Conservation (phyloP, 495 filamentous ascomycete genomes). For the Talaromyces trachyspermus region DNA sequence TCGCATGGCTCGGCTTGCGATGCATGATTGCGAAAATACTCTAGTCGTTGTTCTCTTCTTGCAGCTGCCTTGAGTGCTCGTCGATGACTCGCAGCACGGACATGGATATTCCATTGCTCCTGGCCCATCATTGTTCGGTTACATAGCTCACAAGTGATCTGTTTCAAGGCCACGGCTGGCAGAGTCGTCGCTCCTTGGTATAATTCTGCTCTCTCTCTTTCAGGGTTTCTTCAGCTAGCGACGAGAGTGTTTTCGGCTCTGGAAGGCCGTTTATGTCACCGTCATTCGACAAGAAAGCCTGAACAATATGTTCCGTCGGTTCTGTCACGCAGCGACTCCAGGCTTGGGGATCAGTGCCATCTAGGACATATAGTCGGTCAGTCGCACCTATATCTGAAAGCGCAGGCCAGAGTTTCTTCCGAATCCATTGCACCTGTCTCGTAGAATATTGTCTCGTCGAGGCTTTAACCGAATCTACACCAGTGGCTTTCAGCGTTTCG, state of each 20-base stretch:
- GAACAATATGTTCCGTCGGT: constrained; percentile 55
- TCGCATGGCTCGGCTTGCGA: background rate
- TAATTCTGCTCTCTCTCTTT: constrained; percentile 42
- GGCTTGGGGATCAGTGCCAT: constrained; percentile 54
- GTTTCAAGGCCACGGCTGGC: constrained; percentile 34
- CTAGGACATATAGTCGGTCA: constrained; percentile 61
- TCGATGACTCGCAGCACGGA: constrained; percentile 59
- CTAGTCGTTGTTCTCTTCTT: constrained; percentile 25
- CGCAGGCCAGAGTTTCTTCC: constrained; percentile 65
- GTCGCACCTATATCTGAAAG: constrained; percentile 45
- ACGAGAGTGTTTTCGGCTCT: constrained; percentile 53
- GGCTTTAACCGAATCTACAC: constrained; percentile 56
- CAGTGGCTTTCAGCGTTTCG: constrained; percentile 30
- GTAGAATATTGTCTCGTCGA: constrained; percentile 84
- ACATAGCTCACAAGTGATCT: constrained; percentile 63
- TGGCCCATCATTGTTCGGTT: constrained; percentile 58
- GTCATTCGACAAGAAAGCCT: constrained; percentile 32
- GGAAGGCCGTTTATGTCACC: too few relatives aligned
- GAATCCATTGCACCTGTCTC: constrained; percentile 78
- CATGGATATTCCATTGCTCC: constrained; percentile 68
- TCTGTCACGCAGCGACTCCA: constrained; percentile 55
- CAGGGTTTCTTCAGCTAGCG: constrained; percentile 47
- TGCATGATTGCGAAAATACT: constrained; percentile 18
- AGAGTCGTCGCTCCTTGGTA: constrained; percentile 33
- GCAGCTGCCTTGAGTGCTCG: constrained; percentile 28